These are phyloP conservation scores for Microdochium paspali DNA, from an alignment of 2,329 filamentous ascomycete species.

Conservation along the genomic window DNA sequence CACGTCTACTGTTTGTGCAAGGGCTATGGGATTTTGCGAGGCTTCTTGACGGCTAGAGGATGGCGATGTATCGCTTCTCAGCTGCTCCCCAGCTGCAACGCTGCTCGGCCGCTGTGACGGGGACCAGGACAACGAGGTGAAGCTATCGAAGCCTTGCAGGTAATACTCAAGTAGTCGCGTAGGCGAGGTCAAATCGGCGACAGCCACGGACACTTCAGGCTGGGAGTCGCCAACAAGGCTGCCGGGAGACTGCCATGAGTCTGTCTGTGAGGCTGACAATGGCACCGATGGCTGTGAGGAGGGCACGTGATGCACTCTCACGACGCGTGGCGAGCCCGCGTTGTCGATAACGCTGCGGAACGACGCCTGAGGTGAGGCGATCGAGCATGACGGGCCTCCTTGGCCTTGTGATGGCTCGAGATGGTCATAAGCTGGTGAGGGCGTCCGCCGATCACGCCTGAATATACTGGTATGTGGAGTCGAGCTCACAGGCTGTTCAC, in stretches of 20 bases:
- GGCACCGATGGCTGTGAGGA: neutral
- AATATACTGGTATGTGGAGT: neutral
- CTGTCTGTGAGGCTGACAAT: conserved; percentile 13
- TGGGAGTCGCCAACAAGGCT: conserved; percentile 49
- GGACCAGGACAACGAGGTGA: conserved; percentile 12
- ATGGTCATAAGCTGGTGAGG: neutral
- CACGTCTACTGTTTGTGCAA: neutral
- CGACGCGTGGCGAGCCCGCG: conserved; percentile 20
- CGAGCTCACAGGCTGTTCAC: neutral
- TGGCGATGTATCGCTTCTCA: neutral
- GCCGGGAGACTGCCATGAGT: conserved; percentile 33
- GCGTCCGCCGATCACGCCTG: neutral
- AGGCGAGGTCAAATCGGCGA: conserved; percentile 32
- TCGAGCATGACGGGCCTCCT: conserved; percentile 6
- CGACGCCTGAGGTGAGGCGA: conserved; percentile 26
- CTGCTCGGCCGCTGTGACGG: conserved; percentile 3
- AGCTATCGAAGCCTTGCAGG: conserved; percentile 24
- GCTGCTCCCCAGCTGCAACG: neutral
- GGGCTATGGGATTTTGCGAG: neutral
- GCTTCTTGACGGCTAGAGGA: neutral
- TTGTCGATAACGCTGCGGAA: conserved; percentile 37
- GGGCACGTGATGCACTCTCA: neutral
- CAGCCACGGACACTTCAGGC: conserved; percentile 22
- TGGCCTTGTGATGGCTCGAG: conserved; percentile 3
- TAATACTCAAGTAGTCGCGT: conserved; percentile 40